Conservation (phyloP, 2,329 filamentous ascomycete genomes). For the Saccharata proteae region DNA sequence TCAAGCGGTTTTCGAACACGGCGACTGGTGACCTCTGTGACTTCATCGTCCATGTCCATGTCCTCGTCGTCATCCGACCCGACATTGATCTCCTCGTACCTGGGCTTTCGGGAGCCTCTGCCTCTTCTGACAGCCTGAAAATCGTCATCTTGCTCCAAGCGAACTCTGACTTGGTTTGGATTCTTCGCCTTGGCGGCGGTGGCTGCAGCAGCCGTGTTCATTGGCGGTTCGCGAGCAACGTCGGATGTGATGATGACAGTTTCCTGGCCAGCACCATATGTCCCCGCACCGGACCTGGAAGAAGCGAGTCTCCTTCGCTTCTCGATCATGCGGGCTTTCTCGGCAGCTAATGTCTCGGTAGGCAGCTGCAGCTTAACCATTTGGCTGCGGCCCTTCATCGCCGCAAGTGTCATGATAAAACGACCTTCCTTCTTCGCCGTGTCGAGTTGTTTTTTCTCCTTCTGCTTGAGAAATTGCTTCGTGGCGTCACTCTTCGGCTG, state of each 20-base stretch:
- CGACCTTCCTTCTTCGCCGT: slow-evolving; percentile 32
- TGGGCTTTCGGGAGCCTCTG: slow-evolving; percentile 11
- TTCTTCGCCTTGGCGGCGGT: slow-evolving; percentile 18
- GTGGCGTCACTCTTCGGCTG: slow-evolving; percentile 31
- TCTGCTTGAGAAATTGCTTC: slow-evolving; percentile 35
- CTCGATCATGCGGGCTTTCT: slow-evolving; percentile 20
- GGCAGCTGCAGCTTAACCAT: slow-evolving; percentile 29
- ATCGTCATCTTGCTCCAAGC: slow-evolving; percentile 29
- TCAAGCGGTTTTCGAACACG: too few relatives aligned
- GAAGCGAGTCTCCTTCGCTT: slow-evolving; percentile 11
- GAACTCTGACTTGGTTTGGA: slow-evolving; percentile 21
- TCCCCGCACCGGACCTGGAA: slow-evolving; percentile 10
- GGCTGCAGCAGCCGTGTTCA: slow-evolving; percentile 8
- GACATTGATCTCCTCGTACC: slow-evolving; percentile 35
- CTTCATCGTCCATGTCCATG: slow-evolving; percentile 20
- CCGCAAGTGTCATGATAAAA: slow-evolving; percentile 33
- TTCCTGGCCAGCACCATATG: slow-evolving; percentile 13
- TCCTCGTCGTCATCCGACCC: slow-evolving; percentile 32
- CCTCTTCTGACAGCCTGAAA: slow-evolving; percentile 22
- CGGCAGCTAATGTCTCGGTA: slow-evolving; percentile 22
- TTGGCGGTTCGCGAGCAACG: slow-evolving; percentile 15
- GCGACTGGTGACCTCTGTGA: too few relatives aligned
- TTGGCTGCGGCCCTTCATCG: slow-evolving; percentile 32
- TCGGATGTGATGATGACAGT: slow-evolving; percentile 26
- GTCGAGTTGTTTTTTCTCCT: slow-evolving; percentile 31